Evolutionary conservation across 345 rosid genomes (phyloP).

Genomic region (Eucalyptus victrix): DNA sequence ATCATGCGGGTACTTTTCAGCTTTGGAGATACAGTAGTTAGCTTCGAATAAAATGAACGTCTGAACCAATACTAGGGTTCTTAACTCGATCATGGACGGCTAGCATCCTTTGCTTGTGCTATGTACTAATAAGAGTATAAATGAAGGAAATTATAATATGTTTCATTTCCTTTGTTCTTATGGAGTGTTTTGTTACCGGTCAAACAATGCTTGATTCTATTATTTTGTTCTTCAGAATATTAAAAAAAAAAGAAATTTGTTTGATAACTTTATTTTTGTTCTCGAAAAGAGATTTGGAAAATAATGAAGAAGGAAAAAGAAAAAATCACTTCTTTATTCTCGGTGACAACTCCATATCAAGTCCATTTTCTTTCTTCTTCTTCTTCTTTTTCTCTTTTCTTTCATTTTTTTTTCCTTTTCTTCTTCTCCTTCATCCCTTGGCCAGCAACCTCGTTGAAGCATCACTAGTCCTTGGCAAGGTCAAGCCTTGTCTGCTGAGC

Average conservation of each 20-base stretch:
- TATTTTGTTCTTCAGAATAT: too few species aligned
- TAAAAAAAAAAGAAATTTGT: too few species aligned
- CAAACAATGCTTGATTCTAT: too few species aligned
- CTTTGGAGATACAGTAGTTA: neutral
- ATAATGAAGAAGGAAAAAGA: too few species aligned
- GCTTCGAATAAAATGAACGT: neutral
- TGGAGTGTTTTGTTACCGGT: rapidly evolving
- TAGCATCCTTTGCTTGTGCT: neutral
- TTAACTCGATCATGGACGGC: rapidly evolving
- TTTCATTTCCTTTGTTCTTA: too few species aligned
- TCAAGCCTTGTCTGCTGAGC: rapidly evolving
- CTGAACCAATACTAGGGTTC: neutral
- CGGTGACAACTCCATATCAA: rapidly evolving
- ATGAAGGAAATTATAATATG: neutral
- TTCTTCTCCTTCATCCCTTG: too few species aligned
- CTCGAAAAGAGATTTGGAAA: rapidly evolving
- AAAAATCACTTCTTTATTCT: rapidly evolving
- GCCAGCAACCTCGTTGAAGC: too few species aligned
- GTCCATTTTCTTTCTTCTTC: too few species aligned
- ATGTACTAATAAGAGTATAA: neutral
- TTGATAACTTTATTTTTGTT: too few species aligned
- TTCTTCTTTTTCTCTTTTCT: rapidly evolving
- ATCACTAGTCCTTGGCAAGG: rapidly evolving
- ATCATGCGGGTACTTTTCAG: neutral
- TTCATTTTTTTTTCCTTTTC: too few species aligned